Evolutionary conservation across 1,284 basidiomycete species (phyloP), one percentile per base, ranked within the genome.

Genomic region (Heterobasidion irregulare): DNA sequence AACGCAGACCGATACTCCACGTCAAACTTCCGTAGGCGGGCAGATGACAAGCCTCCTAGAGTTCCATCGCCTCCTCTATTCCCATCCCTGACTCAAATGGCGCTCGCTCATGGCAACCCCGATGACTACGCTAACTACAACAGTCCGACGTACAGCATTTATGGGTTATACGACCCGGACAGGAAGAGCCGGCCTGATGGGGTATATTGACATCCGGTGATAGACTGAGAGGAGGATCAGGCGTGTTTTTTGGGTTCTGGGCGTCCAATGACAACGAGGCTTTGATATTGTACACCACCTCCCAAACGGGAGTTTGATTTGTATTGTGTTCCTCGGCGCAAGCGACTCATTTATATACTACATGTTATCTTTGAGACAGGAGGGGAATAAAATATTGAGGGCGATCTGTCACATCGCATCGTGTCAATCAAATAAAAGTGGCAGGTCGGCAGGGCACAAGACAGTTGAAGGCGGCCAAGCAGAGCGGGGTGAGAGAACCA

Each of bases 71-170:
- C 88, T 2, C 85, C 85, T 13, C 75, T 79, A n/a, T 65, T 89
- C 53, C 87, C 85, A 8, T 86, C 86, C 35, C 65, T 90, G 52
- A 74, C 84, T 7, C 87, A 89, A 68, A 89, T 90, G 86, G 87
- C 78, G 52, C 63, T 89, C 65, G 75, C 79, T 51, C 83, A 86
- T 59, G 67, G 71, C 2, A 80, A 85, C 57, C 75, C 79, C 10
- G 77, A 82, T 50, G 82, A 75, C 6, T 86, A 78, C 66, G 77
- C 71, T 1, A 79, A 81, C 45, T 89, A 90, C 59, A 75, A 81
- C 59, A 89, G 88, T 62, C 86, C 88, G 19, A 90, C 88, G 4
- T 90, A 90, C 61, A 90, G 88, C 65, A 80, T 90, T 56, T 90
- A 85, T 63, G 84, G 84, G 47, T 62, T 89, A 61, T 90, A 89